phyloP scores from a whole-genome alignment of 768 basidiomycete species.

The Candolleomyces efflorescens region DNA sequence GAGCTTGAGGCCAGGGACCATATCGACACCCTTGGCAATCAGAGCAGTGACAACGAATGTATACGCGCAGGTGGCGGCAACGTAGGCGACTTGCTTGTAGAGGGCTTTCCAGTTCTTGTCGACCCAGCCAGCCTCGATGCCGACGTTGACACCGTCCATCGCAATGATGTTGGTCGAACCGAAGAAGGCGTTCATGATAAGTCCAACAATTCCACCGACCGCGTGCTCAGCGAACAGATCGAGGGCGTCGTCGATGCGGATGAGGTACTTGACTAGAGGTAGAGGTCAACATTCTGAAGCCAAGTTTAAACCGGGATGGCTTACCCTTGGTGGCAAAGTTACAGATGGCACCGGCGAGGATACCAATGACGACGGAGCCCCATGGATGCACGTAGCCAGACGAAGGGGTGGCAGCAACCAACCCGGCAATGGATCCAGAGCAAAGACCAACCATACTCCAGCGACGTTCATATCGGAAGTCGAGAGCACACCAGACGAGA shows the following conservation, averaged over 20 bases:
- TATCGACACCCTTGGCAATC: constrained; percentile 53
- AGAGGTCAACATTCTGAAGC: constrained; percentile 1
- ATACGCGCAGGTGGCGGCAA: constrained; percentile 54
- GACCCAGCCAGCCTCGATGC: constrained; percentile 61
- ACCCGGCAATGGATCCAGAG: constrained; percentile 85
- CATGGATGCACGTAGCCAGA: constrained; percentile 79
- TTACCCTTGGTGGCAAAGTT: constrained; percentile 83
- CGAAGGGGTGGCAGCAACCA: constrained; percentile 86
- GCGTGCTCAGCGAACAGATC: constrained; percentile 94
- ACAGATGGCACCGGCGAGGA: constrained; percentile 65
- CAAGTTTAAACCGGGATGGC: constrained; percentile 17
- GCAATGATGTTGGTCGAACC: constrained; percentile 59
- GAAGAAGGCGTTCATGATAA: constrained; percentile 71
- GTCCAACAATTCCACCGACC: constrained; percentile 75
- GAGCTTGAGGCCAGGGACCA: constrained; percentile 55
- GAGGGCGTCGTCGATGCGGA: constrained; percentile 81
- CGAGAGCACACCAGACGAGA: constrained; percentile 77
- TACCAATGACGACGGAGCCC: constrained; percentile 72
- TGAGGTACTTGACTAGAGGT: constrained; percentile 56
- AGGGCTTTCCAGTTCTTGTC: constrained; percentile 77
- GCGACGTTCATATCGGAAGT: constrained; percentile 75
- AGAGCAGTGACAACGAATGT: constrained; percentile 58
- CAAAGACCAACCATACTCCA: constrained; percentile 93
- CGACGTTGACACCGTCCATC: constrained; percentile 62
- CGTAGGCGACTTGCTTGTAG: constrained; percentile 70